phyloP scores from a whole-genome alignment of 2,329 filamentous ascomycete species.

The Westerdykella sp. region DNA sequence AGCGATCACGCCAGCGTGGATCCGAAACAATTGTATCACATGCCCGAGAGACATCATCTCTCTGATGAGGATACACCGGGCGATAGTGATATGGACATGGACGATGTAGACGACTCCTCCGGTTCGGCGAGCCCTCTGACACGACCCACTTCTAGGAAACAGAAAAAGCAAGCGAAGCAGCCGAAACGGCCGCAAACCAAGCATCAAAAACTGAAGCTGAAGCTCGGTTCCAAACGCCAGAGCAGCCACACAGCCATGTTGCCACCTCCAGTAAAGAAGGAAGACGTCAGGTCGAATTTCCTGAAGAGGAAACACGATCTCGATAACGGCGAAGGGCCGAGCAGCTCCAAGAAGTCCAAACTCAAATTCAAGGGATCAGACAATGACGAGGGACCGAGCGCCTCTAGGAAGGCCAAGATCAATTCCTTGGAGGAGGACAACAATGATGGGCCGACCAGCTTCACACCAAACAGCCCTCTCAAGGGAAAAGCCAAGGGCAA shows the following conservation, averaged over 20 bases:
- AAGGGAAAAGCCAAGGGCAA: not conserved
- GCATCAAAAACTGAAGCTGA: constrained; percentile 26
- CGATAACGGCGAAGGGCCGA: not conserved
- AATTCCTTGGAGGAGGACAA: not conserved
- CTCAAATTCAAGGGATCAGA: not conserved
- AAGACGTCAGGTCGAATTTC: not conserved
- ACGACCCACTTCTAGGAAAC: too few relatives aligned
- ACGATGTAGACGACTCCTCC: constrained; percentile 37
- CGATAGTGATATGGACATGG: constrained; percentile 29
- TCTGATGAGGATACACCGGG: not conserved
- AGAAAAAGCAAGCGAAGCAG: too few relatives aligned
- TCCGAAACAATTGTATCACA: constrained; percentile 28
- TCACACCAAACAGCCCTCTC: too few relatives aligned
- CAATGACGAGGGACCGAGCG: not conserved
- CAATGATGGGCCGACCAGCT: too few relatives aligned
- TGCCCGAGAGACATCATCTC: not conserved
- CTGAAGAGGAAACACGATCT: not conserved
- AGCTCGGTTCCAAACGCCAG: constrained; percentile 5
- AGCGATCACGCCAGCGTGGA: constrained; percentile 31
- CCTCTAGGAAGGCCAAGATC: not conserved
- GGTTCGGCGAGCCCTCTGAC: constrained; percentile 16
- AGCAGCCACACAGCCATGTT: constrained; percentile 5
- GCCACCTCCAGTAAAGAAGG: constrained; percentile 12
- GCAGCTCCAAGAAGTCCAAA: not conserved
- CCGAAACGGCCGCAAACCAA: constrained; percentile 7